phyloP scores from a whole-genome alignment of 1,139 yeast species.

The Magnusiomyces ingens region DNA sequence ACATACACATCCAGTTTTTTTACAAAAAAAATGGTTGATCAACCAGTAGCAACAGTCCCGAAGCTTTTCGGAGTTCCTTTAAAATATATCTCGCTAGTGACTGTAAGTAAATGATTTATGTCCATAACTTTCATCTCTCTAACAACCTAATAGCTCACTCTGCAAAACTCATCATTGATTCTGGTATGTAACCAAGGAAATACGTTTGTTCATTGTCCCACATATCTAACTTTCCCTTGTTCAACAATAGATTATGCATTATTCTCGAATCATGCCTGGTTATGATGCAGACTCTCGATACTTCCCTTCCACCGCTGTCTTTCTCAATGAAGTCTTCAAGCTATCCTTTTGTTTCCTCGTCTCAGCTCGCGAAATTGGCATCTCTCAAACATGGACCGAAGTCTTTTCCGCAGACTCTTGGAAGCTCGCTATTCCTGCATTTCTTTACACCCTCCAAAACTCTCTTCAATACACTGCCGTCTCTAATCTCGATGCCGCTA shows the following conservation, averaged over 20 bases:
- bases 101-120: conserved; percentile 19
- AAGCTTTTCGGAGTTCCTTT: conserved; percentile 26
- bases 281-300: conserved; percentile 30
- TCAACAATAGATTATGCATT: conserved; percentile 32
- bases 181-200: conserved; percentile 20
- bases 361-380: conserved; percentile 25
- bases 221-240: conserved; percentile 1
- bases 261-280: conserved; percentile 39
- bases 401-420: conserved; percentile 35
- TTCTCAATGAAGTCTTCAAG: conserved; percentile 37
- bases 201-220: not conserved
- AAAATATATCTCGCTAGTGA: conserved; percentile 30
- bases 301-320: conserved; percentile 39
- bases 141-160: conserved; percentile 23
- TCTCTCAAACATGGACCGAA: conserved; percentile 24
- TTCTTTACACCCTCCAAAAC: conserved; percentile 38
- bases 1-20: too few species aligned
- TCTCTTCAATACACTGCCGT: conserved; percentile 39
- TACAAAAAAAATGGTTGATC: conserved; percentile 5
- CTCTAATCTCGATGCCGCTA: conserved; percentile 38
- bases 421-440: conserved; percentile 39
- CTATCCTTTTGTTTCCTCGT: conserved; percentile 30
- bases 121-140: not conserved
- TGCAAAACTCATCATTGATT: conserved; percentile 35
- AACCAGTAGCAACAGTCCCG: conserved; percentile 8